phyloP scores from a whole-genome alignment of 169 alveolate genomes.

The Theileria parva region DNA sequence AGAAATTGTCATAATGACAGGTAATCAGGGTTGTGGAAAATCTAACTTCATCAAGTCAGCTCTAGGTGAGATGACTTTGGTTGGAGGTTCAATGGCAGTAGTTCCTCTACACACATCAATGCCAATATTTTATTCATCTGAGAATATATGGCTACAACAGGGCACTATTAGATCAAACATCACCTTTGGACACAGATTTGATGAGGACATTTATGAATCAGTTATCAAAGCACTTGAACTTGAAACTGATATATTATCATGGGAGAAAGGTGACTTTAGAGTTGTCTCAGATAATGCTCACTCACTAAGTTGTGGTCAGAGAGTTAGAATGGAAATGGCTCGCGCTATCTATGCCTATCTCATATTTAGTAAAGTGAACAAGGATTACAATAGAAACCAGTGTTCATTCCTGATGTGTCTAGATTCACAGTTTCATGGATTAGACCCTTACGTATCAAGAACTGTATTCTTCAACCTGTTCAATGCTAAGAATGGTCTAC shows the following conservation, averaged over 20 bases:
- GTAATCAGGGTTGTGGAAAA: conserved; percentile 53
- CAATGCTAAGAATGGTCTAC: conserved; percentile 14
- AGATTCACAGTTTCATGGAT: conserved; percentile 45
- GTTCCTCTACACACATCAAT: conserved; percentile 48
- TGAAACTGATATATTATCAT: conserved; percentile 28
- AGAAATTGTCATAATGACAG: conserved; percentile 26
- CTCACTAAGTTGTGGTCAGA: conserved; percentile 91
- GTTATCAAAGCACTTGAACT: conserved; percentile 10
- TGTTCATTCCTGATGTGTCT: conserved; percentile 61
- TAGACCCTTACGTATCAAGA: conserved; percentile 15
- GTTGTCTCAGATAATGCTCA: conserved; percentile 42
- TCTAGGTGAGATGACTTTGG: conserved; percentile 44
- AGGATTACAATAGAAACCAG: conserved; percentile 26
- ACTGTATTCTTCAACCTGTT: background rate
- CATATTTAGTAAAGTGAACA: conserved; percentile 48
- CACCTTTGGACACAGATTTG: conserved; percentile 35
- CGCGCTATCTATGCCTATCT: conserved; percentile 83
- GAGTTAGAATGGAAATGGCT: conserved; percentile 89
- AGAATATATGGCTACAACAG: conserved; percentile 47
- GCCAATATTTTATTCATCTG: conserved; percentile 63
- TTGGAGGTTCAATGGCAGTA: conserved; percentile 57
- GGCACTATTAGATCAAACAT: conserved; percentile 47
- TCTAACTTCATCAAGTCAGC: background rate
- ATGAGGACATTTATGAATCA: background rate
- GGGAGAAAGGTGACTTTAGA: conserved; percentile 58